Base-by-base conservation (phyloP, 2,329 filamentous ascomycete species). In the Aspergillus ochraceoroseus region DNA sequence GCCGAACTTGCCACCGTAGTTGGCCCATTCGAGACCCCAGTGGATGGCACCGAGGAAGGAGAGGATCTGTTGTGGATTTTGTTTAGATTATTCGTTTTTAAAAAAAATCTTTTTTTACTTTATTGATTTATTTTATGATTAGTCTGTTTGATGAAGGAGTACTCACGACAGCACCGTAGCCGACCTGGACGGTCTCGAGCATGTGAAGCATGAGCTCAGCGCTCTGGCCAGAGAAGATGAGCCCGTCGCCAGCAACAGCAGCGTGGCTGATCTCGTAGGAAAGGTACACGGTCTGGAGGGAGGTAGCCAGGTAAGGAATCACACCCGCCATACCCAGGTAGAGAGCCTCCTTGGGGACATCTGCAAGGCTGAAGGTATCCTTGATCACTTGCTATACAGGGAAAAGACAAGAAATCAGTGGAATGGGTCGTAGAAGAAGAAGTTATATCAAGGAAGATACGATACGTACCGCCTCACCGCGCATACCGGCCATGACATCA, bases 1-100 rank as follows among this genome's bases (percentile, higher is more conserved):
- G 38, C 86, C 84, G 42, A 85, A 82, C 47, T 75, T 55, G 58
- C 77, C 66, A 65, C 82, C 69, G 63, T 74, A 82, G 68, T 83
- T 70, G 35, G 85, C 85, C 63, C 83, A 94, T 66, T 95, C 88
- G 12, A 95, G 74, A 41, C 89, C 89, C 85, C 90, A 95, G 66
- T 95, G 90, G 56, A 95, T 82, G 22, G 89, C 89, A 30, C 90
- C 90, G 1, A 95, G 77, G 73, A 95, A 95, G 18, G 88, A 94
- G 55, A 95, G 85, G 56, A 95, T 92, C 80, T 84, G 23, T 18
- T 38, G 19, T 15, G 20, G 20, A 5, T 22, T 22, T 5, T 22
- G 9, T 22, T 22, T 5, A 9, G 9, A 22, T 22, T 22, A 22
- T 22, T 22, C 20, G 20, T 9, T 22, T 22, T 5, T 5, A 22